Percentiles rank a stretch among this genome's conserved stretches.
These are phyloP conservation scores for Sarocladiaceae sp. DNA, from an alignment of 2,329 filamentous ascomycete species.

Conservation along the genomic window DNA sequence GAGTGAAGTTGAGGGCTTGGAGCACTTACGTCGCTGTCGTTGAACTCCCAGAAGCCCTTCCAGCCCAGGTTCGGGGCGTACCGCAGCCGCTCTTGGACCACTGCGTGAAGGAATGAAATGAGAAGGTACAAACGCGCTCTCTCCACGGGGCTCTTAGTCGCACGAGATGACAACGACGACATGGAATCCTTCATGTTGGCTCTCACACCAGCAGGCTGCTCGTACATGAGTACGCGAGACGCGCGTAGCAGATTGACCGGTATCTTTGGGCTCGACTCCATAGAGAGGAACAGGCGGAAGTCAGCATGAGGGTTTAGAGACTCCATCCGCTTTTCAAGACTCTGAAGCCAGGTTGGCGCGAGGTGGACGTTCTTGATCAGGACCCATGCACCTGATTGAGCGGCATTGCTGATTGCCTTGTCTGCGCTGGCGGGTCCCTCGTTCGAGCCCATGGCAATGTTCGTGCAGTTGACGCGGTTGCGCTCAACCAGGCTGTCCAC, in stretches of 20 bases:
- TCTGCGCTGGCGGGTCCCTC: conserved; percentile 89
- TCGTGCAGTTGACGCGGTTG: conserved; percentile 75
- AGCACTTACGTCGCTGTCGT: conserved; percentile 91
- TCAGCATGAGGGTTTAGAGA: conserved; percentile 88
- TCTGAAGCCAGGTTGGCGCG: conserved; percentile 92
- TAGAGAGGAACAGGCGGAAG: conserved; percentile 93
- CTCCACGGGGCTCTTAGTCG: conserved; percentile 80
- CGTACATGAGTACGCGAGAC: conserved; percentile 92
- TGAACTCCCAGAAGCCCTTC: conserved; percentile 99
- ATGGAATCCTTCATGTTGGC: conserved; percentile 99
- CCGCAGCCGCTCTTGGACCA: conserved; percentile 87
- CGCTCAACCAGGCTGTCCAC: conserved; percentile 91
- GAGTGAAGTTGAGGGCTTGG: background rate
- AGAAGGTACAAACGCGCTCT: conserved; percentile 84
- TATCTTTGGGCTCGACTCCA: conserved; percentile 96
- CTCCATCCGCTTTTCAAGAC: conserved; percentile 92
- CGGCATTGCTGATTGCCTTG: conserved; percentile 89
- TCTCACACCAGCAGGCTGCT: conserved; percentile 91
- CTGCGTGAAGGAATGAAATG: conserved; percentile 89
- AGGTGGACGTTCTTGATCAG: conserved; percentile 98
- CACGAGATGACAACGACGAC: conserved; percentile 69
- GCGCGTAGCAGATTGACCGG: conserved; percentile 92
- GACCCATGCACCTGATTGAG: conserved; percentile 90
- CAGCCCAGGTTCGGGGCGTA: conserved; percentile 92
- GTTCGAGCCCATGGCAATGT: conserved; percentile 98